Conservation (phyloP, 768 basidiomycete genomes). For the Termitomyces sp. region DNA sequence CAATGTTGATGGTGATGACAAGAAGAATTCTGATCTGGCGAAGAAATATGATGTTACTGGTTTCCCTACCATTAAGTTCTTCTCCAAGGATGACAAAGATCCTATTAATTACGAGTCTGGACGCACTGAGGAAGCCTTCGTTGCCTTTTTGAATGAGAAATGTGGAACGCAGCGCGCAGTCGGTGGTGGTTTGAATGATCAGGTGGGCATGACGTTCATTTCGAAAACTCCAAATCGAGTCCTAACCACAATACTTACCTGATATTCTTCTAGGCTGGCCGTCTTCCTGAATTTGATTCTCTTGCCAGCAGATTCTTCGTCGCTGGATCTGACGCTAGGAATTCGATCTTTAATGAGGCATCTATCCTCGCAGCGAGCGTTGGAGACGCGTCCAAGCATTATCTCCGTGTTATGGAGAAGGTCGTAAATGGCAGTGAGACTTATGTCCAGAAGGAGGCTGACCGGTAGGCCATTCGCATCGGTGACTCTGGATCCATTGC, state of each 20-base stretch:
- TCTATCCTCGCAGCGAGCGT: conserved; percentile 40
- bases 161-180: conserved; percentile 82
- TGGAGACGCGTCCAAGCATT: conserved; percentile 62
- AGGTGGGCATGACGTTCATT: conserved; percentile 33
- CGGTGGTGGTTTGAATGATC: conserved; percentile 73
- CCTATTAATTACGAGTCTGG: conserved; percentile 64
- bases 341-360: conserved; percentile 65
- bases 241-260: background rate
- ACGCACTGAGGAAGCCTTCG: conserved; percentile 71
- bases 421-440: conserved; percentile 59
- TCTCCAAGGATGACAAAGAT: conserved; percentile 63
- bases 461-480: conserved; percentile 47
- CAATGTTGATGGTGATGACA: conserved; percentile 86
- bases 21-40: conserved; percentile 68
- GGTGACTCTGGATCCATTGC: conserved; percentile 9
- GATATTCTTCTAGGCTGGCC: conserved; percentile 60
- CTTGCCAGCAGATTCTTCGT: conserved; percentile 73
- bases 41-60: conserved; percentile 65
- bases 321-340: conserved; percentile 49
- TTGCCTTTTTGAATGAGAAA: conserved; percentile 75
- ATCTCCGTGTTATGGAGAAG: conserved; percentile 89
- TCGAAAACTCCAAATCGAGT: background rate
- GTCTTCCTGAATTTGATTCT: conserved; percentile 67
- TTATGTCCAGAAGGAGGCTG: conserved; percentile 83
- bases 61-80: conserved; percentile 96